These are phyloP conservation scores for Angophora floribunda DNA, from an alignment of 345 rosid genomes.

Conservation along the genomic window DNA sequence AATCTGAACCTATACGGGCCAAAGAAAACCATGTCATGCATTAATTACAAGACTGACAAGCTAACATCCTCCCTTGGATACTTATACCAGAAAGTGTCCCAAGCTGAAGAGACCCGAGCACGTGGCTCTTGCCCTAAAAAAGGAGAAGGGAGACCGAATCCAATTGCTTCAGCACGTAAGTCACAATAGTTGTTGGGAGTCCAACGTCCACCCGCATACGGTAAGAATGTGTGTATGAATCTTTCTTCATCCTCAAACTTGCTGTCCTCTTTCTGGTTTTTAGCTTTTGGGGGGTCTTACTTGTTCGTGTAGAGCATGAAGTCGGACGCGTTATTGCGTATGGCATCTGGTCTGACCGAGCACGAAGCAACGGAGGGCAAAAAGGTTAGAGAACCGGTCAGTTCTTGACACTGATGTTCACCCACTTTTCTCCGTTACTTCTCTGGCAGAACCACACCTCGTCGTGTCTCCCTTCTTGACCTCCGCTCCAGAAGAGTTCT, in stretches of 20 bases:
- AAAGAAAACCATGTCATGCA: not conserved
- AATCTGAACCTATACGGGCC: not conserved
- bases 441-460: not conserved
- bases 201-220: not conserved
- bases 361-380: not conserved
- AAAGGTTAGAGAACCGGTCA: not conserved
- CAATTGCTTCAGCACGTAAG: not conserved
- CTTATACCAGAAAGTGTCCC: not conserved
- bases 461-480: not conserved
- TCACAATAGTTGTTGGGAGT: not conserved
- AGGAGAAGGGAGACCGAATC: not conserved
- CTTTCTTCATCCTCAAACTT: not conserved
- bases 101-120: not conserved
- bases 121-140: not conserved
- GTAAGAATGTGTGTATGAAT: not conserved
- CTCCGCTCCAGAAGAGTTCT: not conserved
- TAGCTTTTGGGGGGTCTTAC: not conserved
- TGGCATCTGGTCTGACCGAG: not conserved
- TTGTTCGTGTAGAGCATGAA: not conserved
- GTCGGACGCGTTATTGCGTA: not conserved
- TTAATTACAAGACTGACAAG: not conserved
- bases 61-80: not conserved
- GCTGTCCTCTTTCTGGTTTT: not conserved
- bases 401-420: not conserved
- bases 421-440: not conserved